phyloP scores from a whole-genome alignment of 208 protist genomes.

The Crithidia expoeki region DNA sequence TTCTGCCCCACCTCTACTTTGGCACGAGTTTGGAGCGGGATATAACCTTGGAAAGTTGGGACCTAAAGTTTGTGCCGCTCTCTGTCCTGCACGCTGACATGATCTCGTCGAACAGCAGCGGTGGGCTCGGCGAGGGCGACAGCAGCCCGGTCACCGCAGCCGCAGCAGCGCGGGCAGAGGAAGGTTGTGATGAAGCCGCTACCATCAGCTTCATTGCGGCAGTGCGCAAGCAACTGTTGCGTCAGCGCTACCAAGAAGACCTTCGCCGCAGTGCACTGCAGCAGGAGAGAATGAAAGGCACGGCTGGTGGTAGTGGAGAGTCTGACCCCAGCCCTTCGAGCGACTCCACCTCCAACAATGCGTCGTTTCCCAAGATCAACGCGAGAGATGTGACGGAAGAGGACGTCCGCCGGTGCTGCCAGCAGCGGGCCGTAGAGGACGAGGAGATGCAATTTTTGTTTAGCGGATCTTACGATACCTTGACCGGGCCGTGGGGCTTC shows the following conservation, averaged over 20 bases:
- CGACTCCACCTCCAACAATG: neutral
- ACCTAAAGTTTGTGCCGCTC: slow-evolving; percentile 47
- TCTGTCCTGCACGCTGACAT: slow-evolving; percentile 35
- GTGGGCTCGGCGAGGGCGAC: slow-evolving; percentile 22
- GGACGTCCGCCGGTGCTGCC: slow-evolving; percentile 25
- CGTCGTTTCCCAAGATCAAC: neutral
- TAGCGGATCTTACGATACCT: slow-evolving; percentile 21
- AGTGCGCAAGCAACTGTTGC: slow-evolving; percentile 13
- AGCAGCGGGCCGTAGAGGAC: slow-evolving; percentile 23
- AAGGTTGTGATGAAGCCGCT: slow-evolving; percentile 4
- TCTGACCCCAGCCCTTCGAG: neutral
- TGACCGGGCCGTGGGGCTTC: slow-evolving; percentile 37
- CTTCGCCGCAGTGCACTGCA: neutral
- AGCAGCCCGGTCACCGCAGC: slow-evolving; percentile 2
- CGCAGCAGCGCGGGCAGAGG: slow-evolving; percentile 10
- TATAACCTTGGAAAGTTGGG: slow-evolving; percentile 58
- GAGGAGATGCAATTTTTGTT: slow-evolving; percentile 30
- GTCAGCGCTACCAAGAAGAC: slow-evolving; percentile 5
- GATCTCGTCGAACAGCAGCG: slow-evolving; percentile 6
- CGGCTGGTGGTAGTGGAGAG: neutral
- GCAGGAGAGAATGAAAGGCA: neutral
- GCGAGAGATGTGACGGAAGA: slow-evolving; percentile 1
- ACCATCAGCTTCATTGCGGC: slow-evolving; percentile 2
- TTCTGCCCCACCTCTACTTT: slow-evolving; percentile 74
- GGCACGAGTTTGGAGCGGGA: slow-evolving; percentile 58